Conservation (phyloP, 257 asterid genomes). For the Catharanthus roseus region DNA sequence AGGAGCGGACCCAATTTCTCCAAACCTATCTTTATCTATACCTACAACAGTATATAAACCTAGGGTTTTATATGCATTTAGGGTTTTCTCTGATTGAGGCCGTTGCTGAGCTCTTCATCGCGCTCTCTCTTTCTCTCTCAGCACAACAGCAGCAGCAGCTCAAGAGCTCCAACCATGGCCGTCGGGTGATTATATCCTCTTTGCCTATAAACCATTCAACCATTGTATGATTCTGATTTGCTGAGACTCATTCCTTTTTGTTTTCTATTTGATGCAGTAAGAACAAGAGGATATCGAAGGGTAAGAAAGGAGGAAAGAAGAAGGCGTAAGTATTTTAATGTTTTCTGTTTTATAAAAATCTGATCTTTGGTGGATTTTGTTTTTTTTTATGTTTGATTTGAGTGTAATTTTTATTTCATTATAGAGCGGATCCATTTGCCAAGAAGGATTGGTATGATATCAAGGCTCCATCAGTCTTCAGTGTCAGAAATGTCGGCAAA, state of each 20-base stretch:
- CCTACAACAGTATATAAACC: neutral
- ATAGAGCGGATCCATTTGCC: conserved; percentile 26
- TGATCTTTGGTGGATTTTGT: neutral
- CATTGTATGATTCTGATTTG: neutral
- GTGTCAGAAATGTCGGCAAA: conserved; percentile 23
- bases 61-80: conserved; percentile 1
- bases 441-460: conserved; percentile 36
- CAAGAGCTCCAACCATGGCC: conserved; percentile 54
- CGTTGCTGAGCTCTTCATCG: conserved; percentile 13
- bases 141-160: conserved; percentile 10
- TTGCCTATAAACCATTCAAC: neutral
- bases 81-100: neutral
- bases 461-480: conserved; percentile 27
- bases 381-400: no score
- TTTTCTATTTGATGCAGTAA: conserved; percentile 21
- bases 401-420: neutral
- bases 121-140: neutral
- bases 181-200: conserved; percentile 49
- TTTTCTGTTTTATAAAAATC: no score
- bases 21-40: no score
- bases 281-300: conserved; percentile 38
- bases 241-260: neutral
- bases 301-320: conserved; percentile 41
- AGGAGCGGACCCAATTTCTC: neutral
- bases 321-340: conserved; percentile 20